Base-by-base conservation (phyloP, 2,329 filamentous ascomycete genomes). In the Rugonectria rugulosa region DNA sequence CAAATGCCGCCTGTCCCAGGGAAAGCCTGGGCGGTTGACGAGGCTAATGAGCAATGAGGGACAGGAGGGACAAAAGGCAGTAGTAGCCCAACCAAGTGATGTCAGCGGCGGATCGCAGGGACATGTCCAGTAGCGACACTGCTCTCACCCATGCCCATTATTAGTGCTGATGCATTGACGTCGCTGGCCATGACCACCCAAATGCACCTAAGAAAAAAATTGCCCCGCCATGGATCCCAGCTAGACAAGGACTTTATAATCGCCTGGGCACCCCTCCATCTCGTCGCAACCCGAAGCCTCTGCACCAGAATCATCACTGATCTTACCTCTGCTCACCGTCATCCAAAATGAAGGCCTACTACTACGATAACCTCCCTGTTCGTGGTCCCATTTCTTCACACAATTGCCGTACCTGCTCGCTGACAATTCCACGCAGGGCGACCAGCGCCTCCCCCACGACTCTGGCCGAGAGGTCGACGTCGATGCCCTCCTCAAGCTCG, bases 391-490 rank as follows among this genome's bases (percentile, higher is more conserved):
- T n/a, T 46, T 45, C 12, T 23, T 20, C 40, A 9, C 21, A 23
- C 50, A 38, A 53, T 42, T 40, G 24, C 26, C 12, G 14, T 23
- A 40, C 23, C 20, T 23, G 15, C 34, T 5, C 29, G 37, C 57
- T 53, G 51, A 61, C 53, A 57, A 42, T 42, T 19, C 36, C 71
- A 21, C 21, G 6, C 36, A 96, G 91, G 93, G 92, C 78, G 95
- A 99, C 82, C 95, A 97, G 79, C 92, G 95, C 71, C 84, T 89
- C 37, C 85, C 91, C 48, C 95, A 99, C 78, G 88, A 97, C 78
- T 96, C 92, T 17, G 91, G 91, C 68, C 86, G 85, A 63, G 70
- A 80, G 32, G 85, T 97, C 54, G 77, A 82, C 51, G 75, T 82
- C 43, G 78, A 83, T 5, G 87, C 90, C 53, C 88, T 99, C 55